Conservation (phyloP, 495 filamentous ascomycete species). For the Tuber umbilicatum region DNA sequence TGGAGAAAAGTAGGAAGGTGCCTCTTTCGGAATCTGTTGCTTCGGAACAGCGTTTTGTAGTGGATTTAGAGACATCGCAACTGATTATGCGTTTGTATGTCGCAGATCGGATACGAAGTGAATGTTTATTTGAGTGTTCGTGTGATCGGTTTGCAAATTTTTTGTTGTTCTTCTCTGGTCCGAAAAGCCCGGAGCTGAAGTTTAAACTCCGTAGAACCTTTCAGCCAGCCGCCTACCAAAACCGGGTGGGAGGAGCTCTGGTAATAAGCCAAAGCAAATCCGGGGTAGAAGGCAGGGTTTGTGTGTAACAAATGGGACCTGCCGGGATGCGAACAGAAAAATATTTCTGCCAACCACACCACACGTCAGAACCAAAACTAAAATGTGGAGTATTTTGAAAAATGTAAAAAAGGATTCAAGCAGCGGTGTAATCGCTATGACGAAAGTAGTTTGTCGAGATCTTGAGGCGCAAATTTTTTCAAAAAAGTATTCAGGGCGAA, state of each 20-base stretch:
- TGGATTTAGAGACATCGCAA: constrained; percentile 33
- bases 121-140: not conserved
- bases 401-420: constrained; percentile 18
- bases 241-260: constrained; percentile 10
- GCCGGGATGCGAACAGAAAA: constrained; percentile 20
- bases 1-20: constrained; percentile 36
- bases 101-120: not conserved
- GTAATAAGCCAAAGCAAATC: constrained; percentile 35
- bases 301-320: constrained; percentile 24
- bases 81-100: not conserved
- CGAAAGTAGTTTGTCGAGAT: not conserved
- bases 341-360: constrained; percentile 24
- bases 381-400: not conserved
- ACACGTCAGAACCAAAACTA: constrained; percentile 27
- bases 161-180: not conserved
- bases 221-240: not conserved
- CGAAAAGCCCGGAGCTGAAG: not conserved
- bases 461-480: not conserved
- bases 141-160: not conserved
- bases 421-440: not conserved
- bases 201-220: not conserved
- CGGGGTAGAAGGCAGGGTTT: constrained; percentile 28
- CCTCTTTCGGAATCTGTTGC: constrained; percentile 40
- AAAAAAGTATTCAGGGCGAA: constrained; percentile 7
- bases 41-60: constrained; percentile 36